Base-by-base conservation (phyloP, 2,329 filamentous ascomycete genomes). In the Penicillium sp. region DNA sequence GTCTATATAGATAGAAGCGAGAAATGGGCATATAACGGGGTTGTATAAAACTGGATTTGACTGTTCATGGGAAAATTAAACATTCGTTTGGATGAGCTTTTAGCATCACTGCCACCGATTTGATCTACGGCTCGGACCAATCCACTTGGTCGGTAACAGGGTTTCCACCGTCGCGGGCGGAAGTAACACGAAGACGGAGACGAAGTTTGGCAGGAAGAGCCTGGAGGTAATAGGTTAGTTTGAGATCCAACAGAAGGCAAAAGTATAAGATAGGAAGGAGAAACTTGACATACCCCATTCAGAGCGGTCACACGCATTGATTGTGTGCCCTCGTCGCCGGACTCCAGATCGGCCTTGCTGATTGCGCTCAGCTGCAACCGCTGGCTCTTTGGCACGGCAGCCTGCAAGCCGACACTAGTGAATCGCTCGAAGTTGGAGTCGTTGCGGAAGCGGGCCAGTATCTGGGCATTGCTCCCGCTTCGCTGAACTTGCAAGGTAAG, bases 371-470 rank as follows among this genome's bases (percentile, higher is more conserved):
- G 79, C 72, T 97, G 92, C 68, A 99, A 78, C 73, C 94, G 96
- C 77, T 99, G 94, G 44, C 90, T 91, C 78, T 97, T 99, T 9
- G 94, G 94, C 53, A 99, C 94, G 0, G 94, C 94, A 43, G 93
- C 94, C 74, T 99, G 94, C 63, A 99, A 75, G 27, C 90, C 91
- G 31, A 97, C 90, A 45, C 84, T 85, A 16, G 87, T 87, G 48
- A 97, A 80, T 15, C 79, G 77, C 15, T 81, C 82, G 31, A 88
- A 85, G 57, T 82, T 81, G 15, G 87, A 88, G 0, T 78, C 84
- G 74, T 97, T 97, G 39, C 84, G 85, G 81, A 99, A 99, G 9
- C 87, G 86, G 16, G 92, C 92, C 49, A 88, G 81, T 7, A 96
- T 87, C 71, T 96, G 92, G 21, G 96, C 87, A 9, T 85, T 85